Conservation (phyloP, 192 early-diverging fungal genomes). For the Gigaspora rosea region DNA sequence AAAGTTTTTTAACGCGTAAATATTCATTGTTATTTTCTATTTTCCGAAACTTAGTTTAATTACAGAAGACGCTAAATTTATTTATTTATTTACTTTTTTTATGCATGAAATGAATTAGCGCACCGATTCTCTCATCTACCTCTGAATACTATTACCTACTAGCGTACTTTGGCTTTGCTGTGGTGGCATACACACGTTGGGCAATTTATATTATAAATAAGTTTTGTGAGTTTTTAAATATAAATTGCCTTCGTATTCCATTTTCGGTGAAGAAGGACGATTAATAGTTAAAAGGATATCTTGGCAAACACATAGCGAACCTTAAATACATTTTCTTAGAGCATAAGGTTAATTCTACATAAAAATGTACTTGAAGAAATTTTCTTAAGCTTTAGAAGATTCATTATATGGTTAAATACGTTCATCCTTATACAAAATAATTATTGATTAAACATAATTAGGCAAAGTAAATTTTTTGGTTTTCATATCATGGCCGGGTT, state of each 20-base stretch:
- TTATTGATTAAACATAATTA: too few relatives aligned
- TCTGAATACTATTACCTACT: constrained; percentile 72
- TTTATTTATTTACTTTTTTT: background rate
- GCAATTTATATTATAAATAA: constrained; percentile 82
- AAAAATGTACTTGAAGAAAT: too few relatives aligned
- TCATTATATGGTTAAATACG: too few relatives aligned
- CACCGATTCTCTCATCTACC: constrained; percentile 65
- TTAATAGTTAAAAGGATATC: too few relatives aligned
- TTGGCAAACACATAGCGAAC: too few relatives aligned
- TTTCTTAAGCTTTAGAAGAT: too few relatives aligned
- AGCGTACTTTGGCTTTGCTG: constrained; percentile 69
- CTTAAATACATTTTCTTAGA: too few relatives aligned
- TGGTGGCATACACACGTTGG: constrained; percentile 83
- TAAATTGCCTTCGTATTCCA: constrained; percentile 83
- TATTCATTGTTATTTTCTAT: background rate
- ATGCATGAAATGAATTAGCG: constrained; percentile 39
- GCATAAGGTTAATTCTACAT: too few relatives aligned
- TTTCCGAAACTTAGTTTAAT: background rate
- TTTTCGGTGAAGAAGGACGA: too few relatives aligned
- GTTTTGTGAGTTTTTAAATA: constrained; percentile 84
- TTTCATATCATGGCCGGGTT: too few relatives aligned
- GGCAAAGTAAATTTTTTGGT: too few relatives aligned
- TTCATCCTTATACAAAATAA: too few relatives aligned
- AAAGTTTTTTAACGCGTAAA: constrained; percentile 53
- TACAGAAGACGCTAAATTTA: background rate